phyloP scores from a whole-genome alignment of 2,329 filamentous ascomycete species.

The Nemania sp. region DNA sequence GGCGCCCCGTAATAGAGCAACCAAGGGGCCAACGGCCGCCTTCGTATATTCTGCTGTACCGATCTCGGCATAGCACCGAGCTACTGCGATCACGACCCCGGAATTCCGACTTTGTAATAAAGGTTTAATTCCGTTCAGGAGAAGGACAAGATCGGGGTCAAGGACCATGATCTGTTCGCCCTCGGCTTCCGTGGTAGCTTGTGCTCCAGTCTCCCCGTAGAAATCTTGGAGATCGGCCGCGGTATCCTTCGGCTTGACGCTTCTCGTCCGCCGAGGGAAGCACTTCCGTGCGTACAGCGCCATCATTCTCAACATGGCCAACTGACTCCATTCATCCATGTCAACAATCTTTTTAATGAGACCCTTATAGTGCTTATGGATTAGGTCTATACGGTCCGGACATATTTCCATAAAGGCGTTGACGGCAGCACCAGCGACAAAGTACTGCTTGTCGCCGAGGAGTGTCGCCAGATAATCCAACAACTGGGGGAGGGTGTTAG shows the following conservation, averaged over 20 bases:
- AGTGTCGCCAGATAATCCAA: slow-evolving; percentile 83
- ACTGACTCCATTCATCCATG: slow-evolving; percentile 99
- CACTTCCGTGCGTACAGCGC: slow-evolving; percentile 86
- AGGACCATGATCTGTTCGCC: slow-evolving; percentile 71
- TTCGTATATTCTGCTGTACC: slow-evolving; percentile 82
- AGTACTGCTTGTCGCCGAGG: slow-evolving; percentile 92
- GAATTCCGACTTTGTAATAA: slow-evolving; percentile 93
- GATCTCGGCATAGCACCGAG: slow-evolving; percentile 85
- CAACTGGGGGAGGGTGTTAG: slow-evolving; percentile 84
- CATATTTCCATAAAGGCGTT: slow-evolving; percentile 90
- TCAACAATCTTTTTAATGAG: slow-evolving; percentile 92
- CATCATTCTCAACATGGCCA: slow-evolving; percentile 85
- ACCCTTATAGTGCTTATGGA: slow-evolving; percentile 89
- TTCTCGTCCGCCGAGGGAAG: slow-evolving; percentile 78
- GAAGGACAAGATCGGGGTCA: slow-evolving; percentile 84
- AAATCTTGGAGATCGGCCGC: slow-evolving; percentile 74
- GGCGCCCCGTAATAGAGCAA: slow-evolving; percentile 85
- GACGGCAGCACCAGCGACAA: slow-evolving; percentile 94
- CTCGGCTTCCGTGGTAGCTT: slow-evolving; percentile 57
- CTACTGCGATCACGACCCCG: slow-evolving; percentile 89
- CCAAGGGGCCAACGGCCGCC: slow-evolving; percentile 81
- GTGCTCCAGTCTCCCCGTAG: slow-evolving; percentile 76
- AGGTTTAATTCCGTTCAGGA: slow-evolving; percentile 83
- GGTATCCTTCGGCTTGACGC: slow-evolving; percentile 59
- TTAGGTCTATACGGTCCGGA: slow-evolving; percentile 85